These are phyloP conservation scores for Verbascum thapsus DNA, from an alignment of 257 asterid species.

Conservation along the genomic window DNA sequence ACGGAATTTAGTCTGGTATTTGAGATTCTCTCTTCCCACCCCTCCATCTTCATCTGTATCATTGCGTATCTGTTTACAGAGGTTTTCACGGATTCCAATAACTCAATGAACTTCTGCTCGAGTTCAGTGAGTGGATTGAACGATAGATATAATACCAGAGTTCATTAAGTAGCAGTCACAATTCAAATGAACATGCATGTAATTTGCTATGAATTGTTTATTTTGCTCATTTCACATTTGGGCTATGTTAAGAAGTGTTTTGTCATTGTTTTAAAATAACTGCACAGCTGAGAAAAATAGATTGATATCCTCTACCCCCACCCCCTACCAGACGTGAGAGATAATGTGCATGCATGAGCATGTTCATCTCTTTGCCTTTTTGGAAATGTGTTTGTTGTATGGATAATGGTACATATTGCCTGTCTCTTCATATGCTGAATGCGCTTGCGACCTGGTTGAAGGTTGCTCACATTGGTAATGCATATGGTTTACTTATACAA, in stretches of 20 bases:
- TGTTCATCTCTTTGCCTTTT: constrained; percentile 8
- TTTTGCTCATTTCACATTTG: constrained; percentile 7
- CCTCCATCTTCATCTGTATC: neutral
- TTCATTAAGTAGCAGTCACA: constrained; percentile 12
- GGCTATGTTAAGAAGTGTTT: neutral
- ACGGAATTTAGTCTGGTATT: neutral
- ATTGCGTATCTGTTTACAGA: constrained; percentile 2
- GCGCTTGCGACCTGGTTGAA: too few species aligned
- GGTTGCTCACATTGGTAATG: too few species aligned
- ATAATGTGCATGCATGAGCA: neutral
- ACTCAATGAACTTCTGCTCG: constrained; percentile 4
- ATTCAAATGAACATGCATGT: constrained; percentile 23
- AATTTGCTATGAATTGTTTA: neutral
- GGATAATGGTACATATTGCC: too few species aligned
- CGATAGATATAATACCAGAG: constrained; percentile 1
- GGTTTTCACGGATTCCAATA: constrained; percentile 1
- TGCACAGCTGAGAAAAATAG: neutral
- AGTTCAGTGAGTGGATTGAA: constrained; percentile 14
- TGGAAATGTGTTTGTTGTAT: neutral
- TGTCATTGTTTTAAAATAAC: neutral
- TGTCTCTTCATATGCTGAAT: too few species aligned
- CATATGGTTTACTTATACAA: neutral
- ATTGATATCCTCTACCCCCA: neutral
- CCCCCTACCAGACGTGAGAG: too few species aligned
- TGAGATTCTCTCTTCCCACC: neutral